Conservation (phyloP, 306 rosid species). For the Rosa chinensis region DNA sequence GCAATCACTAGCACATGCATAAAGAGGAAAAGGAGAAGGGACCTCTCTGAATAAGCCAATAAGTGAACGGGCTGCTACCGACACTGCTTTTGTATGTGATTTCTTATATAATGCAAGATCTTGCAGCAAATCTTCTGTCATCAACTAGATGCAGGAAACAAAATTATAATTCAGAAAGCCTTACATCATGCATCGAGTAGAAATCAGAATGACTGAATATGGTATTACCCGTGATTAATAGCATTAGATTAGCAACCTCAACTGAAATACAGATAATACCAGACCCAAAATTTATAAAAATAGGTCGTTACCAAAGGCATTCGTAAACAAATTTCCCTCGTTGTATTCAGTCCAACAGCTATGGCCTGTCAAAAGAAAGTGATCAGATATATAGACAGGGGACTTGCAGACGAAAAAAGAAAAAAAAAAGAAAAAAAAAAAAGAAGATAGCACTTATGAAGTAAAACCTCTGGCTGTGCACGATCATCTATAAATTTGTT, state of each 20-base stretch:
- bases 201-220: background rate
- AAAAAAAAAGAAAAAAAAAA: constrained; percentile 16
- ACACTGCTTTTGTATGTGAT: constrained; percentile 88
- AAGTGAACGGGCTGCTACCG: constrained; percentile 84
- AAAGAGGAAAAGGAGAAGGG: background rate
- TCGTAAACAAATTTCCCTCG: constrained; percentile 79
- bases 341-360: constrained; percentile 82
- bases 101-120: constrained; percentile 94
- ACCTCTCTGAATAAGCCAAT: constrained; percentile 88
- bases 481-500: constrained; percentile 85
- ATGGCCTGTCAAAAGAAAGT: constrained; percentile 62
- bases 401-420: constrained; percentile 14
- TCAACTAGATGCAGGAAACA: constrained; percentile 55
- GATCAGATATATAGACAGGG: constrained; percentile 28
- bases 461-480: constrained; percentile 86
- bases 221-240: background rate
- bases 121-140: constrained; percentile 89
- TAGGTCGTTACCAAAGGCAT: constrained; percentile 77
- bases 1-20: constrained; percentile 1
- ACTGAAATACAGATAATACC: constrained; percentile 4
- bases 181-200: background rate
- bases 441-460: constrained; percentile 1
- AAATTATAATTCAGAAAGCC: constrained; percentile 21
- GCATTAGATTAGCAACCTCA: constrained; percentile 7
- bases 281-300: constrained; percentile 15